Evolutionary conservation across 768 basidiomycete genomes (phyloP), one percentile per base, ranked within the genome.

Genomic region (Tricholomella constricta): DNA sequence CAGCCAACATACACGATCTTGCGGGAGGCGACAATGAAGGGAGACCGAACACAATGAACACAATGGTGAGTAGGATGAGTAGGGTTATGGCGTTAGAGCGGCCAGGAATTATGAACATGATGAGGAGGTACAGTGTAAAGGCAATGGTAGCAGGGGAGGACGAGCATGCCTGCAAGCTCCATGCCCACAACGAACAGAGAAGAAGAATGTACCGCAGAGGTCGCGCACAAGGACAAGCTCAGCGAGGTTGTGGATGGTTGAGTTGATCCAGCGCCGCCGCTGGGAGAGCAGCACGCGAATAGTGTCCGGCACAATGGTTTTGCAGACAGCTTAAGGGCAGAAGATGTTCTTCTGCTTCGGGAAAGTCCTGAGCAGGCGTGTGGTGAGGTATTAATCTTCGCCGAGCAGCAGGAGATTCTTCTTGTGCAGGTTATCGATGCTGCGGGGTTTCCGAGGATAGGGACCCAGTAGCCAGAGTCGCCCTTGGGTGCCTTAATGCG

Each of bases 401-500:
- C 96, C 97, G 40, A 99, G 87, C 2, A 98, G 82, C 7, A 98
- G 81, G 60, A 98, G 69, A 67, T 98, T 99, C 83, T 99, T 98
- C 88, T 97, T 98, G 84, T 98, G 97, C 58, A 98, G 74, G 4
- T 94, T 98, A 73, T 99, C 97, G 63, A 99, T 95, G 56, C 98
- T 89, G 76, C 97, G 10, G 97, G 97, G 68, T 98, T 98, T 59
- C 96, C 96, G 51, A 99, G 80, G 62, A 99, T 91, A 22, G 97
- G 97, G 2, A 99, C 97, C 95, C 96, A 99, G 73, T 93, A 98
- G 14, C 94, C 95, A 42, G 83, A 83, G 54, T 89, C 87, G 42
- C 94, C 94, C 72, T 98, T 99, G n/a, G 95, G 95, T 14, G 95
- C 91, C 75, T 98, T 99, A 84, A 98, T 94, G 60, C 97, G 87